Percentiles rank a stretch among this genome's conserved stretches.
Evolutionary conservation across 352 stramenopile species (phyloP).

Genomic region (Phytophthora vignae): DNA sequence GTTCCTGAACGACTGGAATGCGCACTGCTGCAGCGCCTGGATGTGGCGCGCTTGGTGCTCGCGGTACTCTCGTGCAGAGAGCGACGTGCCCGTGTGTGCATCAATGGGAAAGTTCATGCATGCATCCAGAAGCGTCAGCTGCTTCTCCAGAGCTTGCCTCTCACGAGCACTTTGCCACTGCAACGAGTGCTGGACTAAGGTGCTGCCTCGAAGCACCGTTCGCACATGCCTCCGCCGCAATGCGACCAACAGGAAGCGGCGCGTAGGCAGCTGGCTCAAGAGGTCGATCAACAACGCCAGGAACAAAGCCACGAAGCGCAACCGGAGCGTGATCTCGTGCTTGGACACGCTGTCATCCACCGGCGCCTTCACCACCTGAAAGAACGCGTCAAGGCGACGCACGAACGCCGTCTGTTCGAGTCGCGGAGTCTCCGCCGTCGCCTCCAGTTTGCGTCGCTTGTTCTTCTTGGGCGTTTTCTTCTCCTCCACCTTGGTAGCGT

Average conservation of each 20-base stretch:
- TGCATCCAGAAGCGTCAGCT: conserved; percentile 74
- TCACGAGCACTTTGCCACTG: conserved; percentile 50
- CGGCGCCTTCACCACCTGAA: conserved; percentile 38
- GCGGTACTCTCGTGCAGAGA: conserved; percentile 59
- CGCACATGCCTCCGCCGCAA: conserved; percentile 74
- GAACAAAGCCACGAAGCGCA: conserved; percentile 68
- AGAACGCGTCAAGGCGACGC: conserved; percentile 56
- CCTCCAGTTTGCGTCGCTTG: conserved; percentile 50
- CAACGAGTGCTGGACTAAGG: conserved; percentile 48
- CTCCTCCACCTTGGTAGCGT: conserved; percentile 15
- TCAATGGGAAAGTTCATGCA: conserved; percentile 87
- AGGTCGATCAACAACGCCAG: conserved; percentile 89
- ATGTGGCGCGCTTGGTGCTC: conserved; percentile 61
- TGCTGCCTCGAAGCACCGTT: conserved; percentile 46
- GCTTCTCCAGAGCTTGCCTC: conserved; percentile 55
- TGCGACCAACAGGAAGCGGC: conserved; percentile 82
- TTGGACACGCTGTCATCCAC: conserved; percentile 38
- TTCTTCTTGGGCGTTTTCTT: conserved; percentile 30
- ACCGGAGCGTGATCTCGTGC: conserved; percentile 18
- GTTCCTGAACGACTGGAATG: conserved; percentile 56
- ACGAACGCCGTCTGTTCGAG: conserved; percentile 46
- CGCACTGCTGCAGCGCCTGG: conserved; percentile 76
- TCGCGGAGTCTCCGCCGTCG: conserved; percentile 2
- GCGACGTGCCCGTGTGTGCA: conserved; percentile 76
- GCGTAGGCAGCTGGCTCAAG: conserved; percentile 89